phyloP scores from a whole-genome alignment of 257 asterid genomes.

The Fraxinus excelsior region DNA sequence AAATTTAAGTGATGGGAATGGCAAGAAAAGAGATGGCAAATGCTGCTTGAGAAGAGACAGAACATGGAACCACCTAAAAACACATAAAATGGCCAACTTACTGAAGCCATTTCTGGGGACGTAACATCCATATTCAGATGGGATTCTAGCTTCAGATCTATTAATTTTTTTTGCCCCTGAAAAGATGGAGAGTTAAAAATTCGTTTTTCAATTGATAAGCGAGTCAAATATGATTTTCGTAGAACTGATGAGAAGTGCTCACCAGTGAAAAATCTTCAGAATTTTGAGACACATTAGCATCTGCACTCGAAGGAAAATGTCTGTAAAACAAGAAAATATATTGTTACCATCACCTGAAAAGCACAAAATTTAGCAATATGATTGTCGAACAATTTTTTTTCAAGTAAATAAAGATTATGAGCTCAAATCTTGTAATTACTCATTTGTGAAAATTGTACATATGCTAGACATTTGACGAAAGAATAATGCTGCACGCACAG shows the following conservation, averaged over 20 bases:
- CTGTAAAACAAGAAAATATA: slow-evolving; percentile 34
- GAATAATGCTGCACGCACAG: too few species aligned
- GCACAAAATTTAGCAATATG: too few species aligned
- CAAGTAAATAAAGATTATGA: too few species aligned
- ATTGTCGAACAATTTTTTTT: too few species aligned
- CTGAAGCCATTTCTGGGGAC: slow-evolving; percentile 34
- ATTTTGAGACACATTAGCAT: slow-evolving; percentile 51
- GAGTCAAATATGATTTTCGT: too few species aligned
- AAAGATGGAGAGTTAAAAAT: neutral
- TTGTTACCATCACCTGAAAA: too few species aligned
- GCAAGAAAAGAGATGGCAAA: slow-evolving; percentile 88
- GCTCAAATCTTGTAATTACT: too few species aligned
- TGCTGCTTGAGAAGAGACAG: slow-evolving; percentile 87
- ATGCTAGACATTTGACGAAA: too few species aligned
- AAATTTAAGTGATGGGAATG: slow-evolving; percentile 63
- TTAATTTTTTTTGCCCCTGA: slow-evolving; percentile 57
- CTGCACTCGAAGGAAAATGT: slow-evolving; percentile 63
- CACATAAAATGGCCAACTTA: slow-evolving; percentile 86
- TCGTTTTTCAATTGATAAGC: neutral
- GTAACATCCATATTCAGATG: slow-evolving; percentile 31
- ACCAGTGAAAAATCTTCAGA: slow-evolving; percentile 61
- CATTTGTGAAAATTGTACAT: too few species aligned
- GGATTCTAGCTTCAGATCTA: slow-evolving; percentile 61
- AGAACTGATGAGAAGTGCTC: slow-evolving; percentile 15
- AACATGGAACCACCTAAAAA: slow-evolving; percentile 82